Evolutionary conservation across 345 rosid genomes (phyloP), one percentile per base, ranked within the genome.

Genomic region (Melaleuca alternifolia): DNA sequence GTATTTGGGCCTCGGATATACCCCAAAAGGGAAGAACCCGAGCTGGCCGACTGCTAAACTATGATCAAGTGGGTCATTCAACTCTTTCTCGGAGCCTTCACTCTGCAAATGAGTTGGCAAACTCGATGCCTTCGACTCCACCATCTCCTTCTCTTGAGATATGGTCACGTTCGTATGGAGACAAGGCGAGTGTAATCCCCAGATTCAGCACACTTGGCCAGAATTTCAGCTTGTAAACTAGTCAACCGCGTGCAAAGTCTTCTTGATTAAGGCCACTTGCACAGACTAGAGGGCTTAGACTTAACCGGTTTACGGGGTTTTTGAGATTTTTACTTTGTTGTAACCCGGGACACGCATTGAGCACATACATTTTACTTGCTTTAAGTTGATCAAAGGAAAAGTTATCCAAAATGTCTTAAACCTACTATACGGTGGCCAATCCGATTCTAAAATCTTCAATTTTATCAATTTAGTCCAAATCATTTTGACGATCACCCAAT

Each of bases 391-490:
- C 26, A 57, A 24, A 10, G 3, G 0, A 3, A 56, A 23, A 56
- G 23, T 10, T 56, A 13, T 56, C 24, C 6, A 24, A 56, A 56
- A 24, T 10, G 28, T 24, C 14, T 10, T 10, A 56, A 26, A 57
- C 26, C 0, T 57, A 57, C 24, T 10, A 0, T 57, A 1, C 5
- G 26, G 7, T 0, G 0, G 1, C 10, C 1, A n/a, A n/a, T 59
- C 12, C 0, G n/a, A 0, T n/a, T 2, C 0, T 59, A 59, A 59
- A 28, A 4, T 59, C 26, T n/a, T 59, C 24, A 23, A 56, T 11
- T 24, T 0, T 56, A 0, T 24, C 6, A 10, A 56, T 56, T 56
- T 56, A 12, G 0, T 56, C 14, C 10, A 1, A 56, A 24, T 4
- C 6, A 0, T 10, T 24, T 24, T 57, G 0, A 57, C 26, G 13